Conservation (phyloP, 495 filamentous ascomycete species). For the Penicillium herquei region DNA sequence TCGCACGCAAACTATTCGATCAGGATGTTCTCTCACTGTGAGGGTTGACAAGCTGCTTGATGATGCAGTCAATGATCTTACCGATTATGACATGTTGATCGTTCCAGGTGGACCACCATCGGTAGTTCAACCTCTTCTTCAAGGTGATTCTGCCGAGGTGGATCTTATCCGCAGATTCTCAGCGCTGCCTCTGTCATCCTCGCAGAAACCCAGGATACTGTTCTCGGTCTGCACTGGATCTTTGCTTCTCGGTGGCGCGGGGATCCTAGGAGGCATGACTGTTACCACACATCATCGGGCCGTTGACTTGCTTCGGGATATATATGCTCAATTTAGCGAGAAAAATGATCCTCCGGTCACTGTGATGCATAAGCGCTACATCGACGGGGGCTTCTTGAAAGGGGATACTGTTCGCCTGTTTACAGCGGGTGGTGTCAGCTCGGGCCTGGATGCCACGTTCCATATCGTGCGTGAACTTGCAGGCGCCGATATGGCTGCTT, state of each 20-base stretch:
- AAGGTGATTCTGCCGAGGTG: constrained; percentile 21
- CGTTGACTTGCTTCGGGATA: constrained; percentile 67
- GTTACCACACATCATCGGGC: constrained; percentile 69
- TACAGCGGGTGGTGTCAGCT: constrained; percentile 71
- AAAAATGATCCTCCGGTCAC: constrained; percentile 57
- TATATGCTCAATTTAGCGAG: constrained; percentile 42
- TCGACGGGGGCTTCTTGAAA: constrained; percentile 62
- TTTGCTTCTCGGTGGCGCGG: constrained; percentile 68
- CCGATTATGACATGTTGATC: constrained; percentile 70
- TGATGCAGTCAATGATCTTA: constrained; percentile 61
- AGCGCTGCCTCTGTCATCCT: constrained; percentile 12
- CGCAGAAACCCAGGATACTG: constrained; percentile 48
- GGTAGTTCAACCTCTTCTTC: constrained; percentile 20
- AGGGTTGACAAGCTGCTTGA: constrained; percentile 35
- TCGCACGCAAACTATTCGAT: constrained; percentile 33
- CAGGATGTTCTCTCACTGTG: constrained; percentile 23
- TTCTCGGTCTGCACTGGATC: constrained; percentile 75
- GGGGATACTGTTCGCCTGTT: constrained; percentile 71
- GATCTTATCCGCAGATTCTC: constrained; percentile 32
- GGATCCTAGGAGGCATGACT: constrained; percentile 68
- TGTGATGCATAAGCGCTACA: constrained; percentile 73
- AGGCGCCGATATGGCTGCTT: constrained; percentile 61
- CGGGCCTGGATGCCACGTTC: constrained; percentile 74
- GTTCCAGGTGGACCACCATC: constrained; percentile 51
- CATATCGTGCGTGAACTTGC: constrained; percentile 76